Conservation (phyloP, 2,329 filamentous ascomycete species). For the Bipolaris oryzae region DNA sequence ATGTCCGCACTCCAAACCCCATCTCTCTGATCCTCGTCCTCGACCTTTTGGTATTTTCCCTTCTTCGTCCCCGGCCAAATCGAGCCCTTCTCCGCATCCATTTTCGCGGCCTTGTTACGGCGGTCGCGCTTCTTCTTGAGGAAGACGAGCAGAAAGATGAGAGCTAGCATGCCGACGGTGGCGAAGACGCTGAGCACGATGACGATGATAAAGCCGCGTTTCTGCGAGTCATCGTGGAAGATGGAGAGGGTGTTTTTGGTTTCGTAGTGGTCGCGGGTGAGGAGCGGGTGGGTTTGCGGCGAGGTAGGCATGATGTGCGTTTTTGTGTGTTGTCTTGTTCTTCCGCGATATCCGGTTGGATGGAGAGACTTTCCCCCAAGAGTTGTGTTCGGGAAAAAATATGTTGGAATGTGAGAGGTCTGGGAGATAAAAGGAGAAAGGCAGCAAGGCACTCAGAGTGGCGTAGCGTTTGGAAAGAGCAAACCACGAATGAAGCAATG, state of each 20-base stretch:
- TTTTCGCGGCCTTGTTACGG: conserved; percentile 1
- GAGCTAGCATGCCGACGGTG: conserved; percentile 8
- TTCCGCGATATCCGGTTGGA: too few species aligned
- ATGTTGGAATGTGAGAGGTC: too few species aligned
- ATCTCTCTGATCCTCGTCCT: conserved; percentile 6
- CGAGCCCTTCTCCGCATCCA: conserved; percentile 4
- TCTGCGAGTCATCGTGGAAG: not conserved
- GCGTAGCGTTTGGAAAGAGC: too few species aligned
- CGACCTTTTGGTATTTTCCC: conserved; percentile 6
- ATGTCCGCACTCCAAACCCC: conserved; percentile 8
- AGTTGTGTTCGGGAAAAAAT: too few species aligned
- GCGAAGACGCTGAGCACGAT: conserved; percentile 8
- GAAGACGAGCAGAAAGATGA: conserved; percentile 7
- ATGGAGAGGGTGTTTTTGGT: not conserved
- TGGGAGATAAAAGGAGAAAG: too few species aligned
- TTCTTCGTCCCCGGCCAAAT: conserved; percentile 1
- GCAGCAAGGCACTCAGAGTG: too few species aligned
- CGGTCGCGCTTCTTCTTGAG: conserved; percentile 10
- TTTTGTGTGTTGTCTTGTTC: too few species aligned
- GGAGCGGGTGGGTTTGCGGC: too few species aligned
- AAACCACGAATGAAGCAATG: too few species aligned
- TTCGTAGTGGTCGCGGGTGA: too few species aligned
- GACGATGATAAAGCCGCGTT: conserved; percentile 10
- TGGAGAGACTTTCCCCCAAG: too few species aligned
- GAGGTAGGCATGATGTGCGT: too few species aligned